Base-by-base conservation (phyloP, 257 asterid genomes). In the Striga asiatica region DNA sequence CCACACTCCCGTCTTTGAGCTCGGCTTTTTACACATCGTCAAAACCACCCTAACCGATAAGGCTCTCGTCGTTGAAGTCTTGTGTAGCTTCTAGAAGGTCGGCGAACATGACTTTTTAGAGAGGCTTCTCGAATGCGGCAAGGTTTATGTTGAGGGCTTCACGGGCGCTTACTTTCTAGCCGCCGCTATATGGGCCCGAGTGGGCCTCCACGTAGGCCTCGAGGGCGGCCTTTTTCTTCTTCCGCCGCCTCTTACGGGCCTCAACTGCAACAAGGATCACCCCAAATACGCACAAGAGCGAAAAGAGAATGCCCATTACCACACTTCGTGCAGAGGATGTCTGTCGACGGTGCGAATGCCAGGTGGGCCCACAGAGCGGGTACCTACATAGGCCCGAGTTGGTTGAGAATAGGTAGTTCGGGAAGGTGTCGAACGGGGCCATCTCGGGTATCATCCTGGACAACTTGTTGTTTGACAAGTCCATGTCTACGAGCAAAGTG, bases 11-110 rank as follows among this genome's bases (percentile, higher is more conserved):
- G 28, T 91, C 98, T 58, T 82, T 86, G 67, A 89, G 55, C 73
- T 78, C 76, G 3, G 98, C 98, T 60, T 70, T 79, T 76, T 86
- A 89, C 47, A 91, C 98, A 38, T 91, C 98, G 0, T 96, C 98
- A 12, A 86, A 91, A 12, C 98, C 98, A 29, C 98, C 98, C 0
- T 94, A 83, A 1, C 98, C 98, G 0, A 89, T 68, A 0, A 89
- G 83, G 72, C 80, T 73, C 34, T 83, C 89, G 12, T 65, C 70
- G 50, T 83, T 91, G 70, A 89, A 89, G 27, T 92, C 86, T 16
- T 83, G 78, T 1, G 98, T 89, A 61, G 98, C 94, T 54, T 83
- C 95, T 0, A 89, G 76, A 60, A 89, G 96, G 61, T 89, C 96
- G 0, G 96, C 95, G 52, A 89, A 86, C 1, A 96, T 89, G 37